Base-by-base conservation (phyloP, 495 filamentous ascomycete genomes). In the Hypoxylon crocopeplum region DNA sequence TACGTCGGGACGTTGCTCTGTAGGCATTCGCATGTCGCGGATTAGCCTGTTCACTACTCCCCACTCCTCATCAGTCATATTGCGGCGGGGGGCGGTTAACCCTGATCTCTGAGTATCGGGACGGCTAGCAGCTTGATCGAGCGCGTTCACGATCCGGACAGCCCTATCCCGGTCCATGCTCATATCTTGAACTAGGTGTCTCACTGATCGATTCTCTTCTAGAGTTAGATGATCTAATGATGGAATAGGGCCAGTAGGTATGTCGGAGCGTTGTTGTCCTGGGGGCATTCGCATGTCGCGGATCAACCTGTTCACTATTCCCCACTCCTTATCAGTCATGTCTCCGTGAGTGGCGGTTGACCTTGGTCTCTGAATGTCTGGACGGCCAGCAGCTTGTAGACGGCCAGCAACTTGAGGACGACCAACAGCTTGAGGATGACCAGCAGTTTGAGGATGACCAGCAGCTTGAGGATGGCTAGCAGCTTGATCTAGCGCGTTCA, bases 161-260 rank as follows among this genome's bases (percentile, higher is more conserved):
- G 11, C 17, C 3, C 5, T 39, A 3, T 11, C 33, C 13, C 12
- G 27, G 22, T 53, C 25, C 10, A 13, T 33, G 4, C 25, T 25
- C 56, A 59, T 59, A 21, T 59, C 56, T 13, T 15, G 16, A 33
- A 52, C 34, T 11, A 59, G 20, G 22, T 12, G 7, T 10, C 27
- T 47, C 21, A 32, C 11, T 8, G 40, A 39, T 25, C 19, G 40
- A 17, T 46, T 40, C 15, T 59, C 56, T 7, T 10, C 16, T 7
- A 22, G 17, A 3, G 55, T 40, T 16, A 52, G 27, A 13, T 59
- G 55, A 15, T 40, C 22, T 34, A 52, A 12, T 10, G 24, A 15
- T 5, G 15, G 5, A 25, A n/a, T 12, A 40, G 47, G 40, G 5
- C 0, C 0, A 3, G 21, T 21, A 25, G 54, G 15, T 3, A 3